These are phyloP conservation scores for Lipomyces yamadae DNA, from an alignment of 805 yeast genomes.

Conservation along the genomic window DNA sequence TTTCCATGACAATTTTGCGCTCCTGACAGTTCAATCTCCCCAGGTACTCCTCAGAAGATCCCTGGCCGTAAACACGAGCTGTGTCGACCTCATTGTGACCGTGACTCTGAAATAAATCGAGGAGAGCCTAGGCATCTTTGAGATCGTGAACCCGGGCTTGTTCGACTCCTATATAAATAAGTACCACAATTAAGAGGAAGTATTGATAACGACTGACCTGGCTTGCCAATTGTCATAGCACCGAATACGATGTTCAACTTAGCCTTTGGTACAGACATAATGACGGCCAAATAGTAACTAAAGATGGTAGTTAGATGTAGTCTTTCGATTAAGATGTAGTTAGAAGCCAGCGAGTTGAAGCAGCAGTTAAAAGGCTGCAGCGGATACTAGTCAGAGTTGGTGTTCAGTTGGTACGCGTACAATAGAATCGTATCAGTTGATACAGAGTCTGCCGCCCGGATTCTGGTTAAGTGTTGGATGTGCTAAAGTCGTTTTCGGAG, in stretches of 20 bases:
- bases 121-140: conserved; percentile 8
- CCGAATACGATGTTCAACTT: not conserved
- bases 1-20: conserved; percentile 26
- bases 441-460: too few species aligned
- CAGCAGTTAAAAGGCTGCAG: too few species aligned
- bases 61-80: conserved; percentile 32
- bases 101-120: conserved; percentile 22
- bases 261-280: not conserved
- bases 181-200: not conserved
- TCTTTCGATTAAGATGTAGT: too few species aligned
- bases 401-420: too few species aligned
- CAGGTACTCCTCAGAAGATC: conserved; percentile 32
- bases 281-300: not conserved
- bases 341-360: too few species aligned
- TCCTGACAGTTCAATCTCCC: conserved; percentile 21
- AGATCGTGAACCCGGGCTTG: conserved; percentile 1
- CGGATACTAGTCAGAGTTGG: too few species aligned
- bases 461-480: too few species aligned
- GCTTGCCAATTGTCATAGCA: conserved; percentile 10
- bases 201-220: not conserved
- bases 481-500: too few species aligned
- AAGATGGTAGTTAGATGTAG: too few species aligned
- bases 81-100: conserved; percentile 31
- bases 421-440: too few species aligned
- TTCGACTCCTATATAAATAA: not conserved